Base-by-base conservation (phyloP, 2,329 filamentous ascomycete genomes). In the Penicillium sp. region DNA sequence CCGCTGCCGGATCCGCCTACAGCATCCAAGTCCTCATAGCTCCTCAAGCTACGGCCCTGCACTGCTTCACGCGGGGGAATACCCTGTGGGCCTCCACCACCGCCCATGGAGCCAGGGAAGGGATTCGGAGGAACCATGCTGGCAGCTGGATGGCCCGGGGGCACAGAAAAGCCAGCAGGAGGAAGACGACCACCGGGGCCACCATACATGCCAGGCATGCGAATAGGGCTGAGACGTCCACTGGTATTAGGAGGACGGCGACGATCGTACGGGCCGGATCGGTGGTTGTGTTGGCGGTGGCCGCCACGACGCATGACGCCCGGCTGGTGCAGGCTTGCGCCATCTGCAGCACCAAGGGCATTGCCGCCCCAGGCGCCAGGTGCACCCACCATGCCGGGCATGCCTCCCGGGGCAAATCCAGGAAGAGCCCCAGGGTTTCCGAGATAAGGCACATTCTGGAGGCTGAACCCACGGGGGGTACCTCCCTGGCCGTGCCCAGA, bases 21-120 rank as follows among this genome's bases (percentile, higher is more conserved):
- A 48, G 96, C 94, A 79, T 99, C 95, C 25, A 99, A 82, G 73
- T 99, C 95, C 76, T 99, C 96, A 73, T 99, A 99, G 75, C 92
- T 97, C 84, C 96, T 96, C 65, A 99, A 80, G 62, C 91, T 96
- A 58, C 95, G 87, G 5, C 95, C 95, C 67, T 96, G 91, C 0
- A 96, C 92, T 11, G 95, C 94, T 77, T 98, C 93, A 20, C 91
- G 86, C 20, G 95, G 94, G 0, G 92, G 93, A 61, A 93, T 89
- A 2, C 90, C 88, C 37, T 80, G 80, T 55, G 89, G 87, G 25
- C 86, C 89, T 41, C 90, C 89, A 51, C 91, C 90, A 2, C 82
- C 82, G 28, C 37, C 86, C 86, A 58, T 79, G 72, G 63, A 78
- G 76, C 60, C 80, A 68, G 65, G 71, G 65, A 76, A 77, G 4